Conservation (phyloP, 352 stramenopile genomes). For the Pythium folliculosum region DNA sequence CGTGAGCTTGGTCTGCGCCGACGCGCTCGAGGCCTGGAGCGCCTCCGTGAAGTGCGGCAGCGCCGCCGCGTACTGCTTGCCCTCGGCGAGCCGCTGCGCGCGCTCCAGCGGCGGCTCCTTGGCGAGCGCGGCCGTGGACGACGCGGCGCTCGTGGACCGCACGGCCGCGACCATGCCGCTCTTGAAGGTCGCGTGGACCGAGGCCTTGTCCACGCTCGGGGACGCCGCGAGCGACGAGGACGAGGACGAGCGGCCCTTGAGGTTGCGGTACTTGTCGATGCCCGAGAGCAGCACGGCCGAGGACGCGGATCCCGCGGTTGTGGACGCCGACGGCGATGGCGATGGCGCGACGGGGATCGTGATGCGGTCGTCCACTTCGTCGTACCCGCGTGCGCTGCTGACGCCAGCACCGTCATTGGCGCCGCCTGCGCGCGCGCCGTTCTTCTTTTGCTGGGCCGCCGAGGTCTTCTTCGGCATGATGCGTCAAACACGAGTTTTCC, state of each 20-base stretch:
- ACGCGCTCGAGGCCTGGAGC: slow-evolving; percentile 31
- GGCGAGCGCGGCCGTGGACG: background rate
- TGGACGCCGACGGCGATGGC: background rate
- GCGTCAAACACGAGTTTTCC: background rate
- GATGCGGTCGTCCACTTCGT: slow-evolving; percentile 74
- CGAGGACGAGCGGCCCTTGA: slow-evolving; percentile 27
- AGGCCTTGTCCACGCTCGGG: slow-evolving; percentile 8
- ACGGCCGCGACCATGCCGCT: slow-evolving; percentile 31
- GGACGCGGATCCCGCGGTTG: slow-evolving; percentile 36
- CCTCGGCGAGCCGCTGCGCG: slow-evolving; percentile 47
- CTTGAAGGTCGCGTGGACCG: slow-evolving; percentile 28
- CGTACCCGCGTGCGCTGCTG: slow-evolving; percentile 25
- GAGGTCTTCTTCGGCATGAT: slow-evolving; percentile 23
- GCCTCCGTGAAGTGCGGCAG: slow-evolving; percentile 62
- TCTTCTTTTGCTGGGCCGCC: slow-evolving; percentile 7
- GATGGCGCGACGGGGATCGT: slow-evolving; percentile 52
- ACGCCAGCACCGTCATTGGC: background rate
- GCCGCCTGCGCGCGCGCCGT: background rate
- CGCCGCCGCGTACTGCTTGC: slow-evolving; percentile 59
- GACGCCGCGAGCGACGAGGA: slow-evolving; percentile 4
- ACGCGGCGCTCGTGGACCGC: slow-evolving; percentile 7
- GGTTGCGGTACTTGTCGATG: slow-evolving; percentile 66
- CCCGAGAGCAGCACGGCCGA: slow-evolving; percentile 47
- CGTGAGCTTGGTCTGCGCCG: slow-evolving; percentile 46
- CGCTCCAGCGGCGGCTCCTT: slow-evolving; percentile 35